Base-by-base conservation (phyloP, 2,329 filamentous ascomycete genomes). In the Xylaria sp. region DNA sequence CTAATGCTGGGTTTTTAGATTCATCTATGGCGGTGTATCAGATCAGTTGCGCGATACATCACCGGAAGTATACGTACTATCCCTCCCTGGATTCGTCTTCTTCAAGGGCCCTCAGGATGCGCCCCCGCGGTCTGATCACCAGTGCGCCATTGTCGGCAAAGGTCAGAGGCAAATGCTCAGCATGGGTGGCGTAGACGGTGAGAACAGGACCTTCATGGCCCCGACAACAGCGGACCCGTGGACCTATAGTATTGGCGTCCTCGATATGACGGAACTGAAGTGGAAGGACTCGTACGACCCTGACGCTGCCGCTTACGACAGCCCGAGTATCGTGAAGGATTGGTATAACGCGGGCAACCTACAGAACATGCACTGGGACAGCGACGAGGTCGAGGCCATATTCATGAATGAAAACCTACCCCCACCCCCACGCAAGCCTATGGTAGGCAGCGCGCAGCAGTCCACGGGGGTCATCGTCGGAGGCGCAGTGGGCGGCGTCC, bases 81-180 rank as follows among this genome's bases (percentile, higher is more conserved):
- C 75, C 15, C 68, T 79, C 0, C 77, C 77, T 2, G 76, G 75
- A 1, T 79, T 79, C 58, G 60, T 71, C 21, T 78, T 77, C 66
- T 75, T 76, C 61, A 69, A 74, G 62, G 72, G 71, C 40, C 57
- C 69, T 3, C 60, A 61, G 31, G 35, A 66, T 4, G 68, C 70
- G 0, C 70, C 70, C 2, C 66, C 66, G 9, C 73, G 74, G 4
- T 69, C 70, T 11, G 71, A 75, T 35, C 76, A 78, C 28, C 67
- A 69, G 3, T 80, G 78, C 61, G 71, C 71, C 4, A 66, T 78
- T 3, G 71, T 78, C 19, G 77, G 76, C 7, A 68, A 70, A 8
- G 77, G 76, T 2, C 69, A 69, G 33, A 67, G 78, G 21, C 78
- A 80, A 62, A 76, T 81, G 78, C 57, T 81, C 1, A 74, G 73